These are phyloP conservation scores for Yamadazyma paraphyllophila DNA, from an alignment of 805 yeast species.

Conservation along the genomic window DNA sequence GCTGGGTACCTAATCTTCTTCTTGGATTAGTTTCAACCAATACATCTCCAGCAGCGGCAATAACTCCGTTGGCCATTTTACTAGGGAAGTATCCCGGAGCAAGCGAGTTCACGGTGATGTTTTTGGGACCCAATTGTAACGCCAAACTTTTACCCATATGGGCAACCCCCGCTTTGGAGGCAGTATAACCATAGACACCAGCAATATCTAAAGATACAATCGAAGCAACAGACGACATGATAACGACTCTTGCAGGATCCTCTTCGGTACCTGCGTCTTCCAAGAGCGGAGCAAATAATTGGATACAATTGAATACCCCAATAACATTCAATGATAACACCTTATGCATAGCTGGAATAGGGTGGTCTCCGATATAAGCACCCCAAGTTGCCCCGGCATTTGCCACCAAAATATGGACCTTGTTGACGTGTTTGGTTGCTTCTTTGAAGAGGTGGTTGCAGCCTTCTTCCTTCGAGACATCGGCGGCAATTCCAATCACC, in stretches of 20 bases:
- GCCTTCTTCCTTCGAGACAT: constrained; percentile 51
- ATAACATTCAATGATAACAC: constrained; percentile 62
- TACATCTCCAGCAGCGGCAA: constrained; percentile 48
- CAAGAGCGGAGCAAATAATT: constrained; percentile 58
- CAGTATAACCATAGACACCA: constrained; percentile 68
- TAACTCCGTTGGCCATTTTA: constrained; percentile 67
- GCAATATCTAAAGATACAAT: constrained; percentile 37
- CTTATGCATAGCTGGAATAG: constrained; percentile 59
- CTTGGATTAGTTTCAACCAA: constrained; percentile 56
- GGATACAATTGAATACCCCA: constrained; percentile 67
- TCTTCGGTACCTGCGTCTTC: constrained; percentile 47
- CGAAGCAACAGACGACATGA: constrained; percentile 68
- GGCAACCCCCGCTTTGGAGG: constrained; percentile 73
- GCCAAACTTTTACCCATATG: constrained; percentile 67
- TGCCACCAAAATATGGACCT: constrained; percentile 64
- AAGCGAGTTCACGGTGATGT: constrained; percentile 65
- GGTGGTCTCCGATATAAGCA: constrained; percentile 57
- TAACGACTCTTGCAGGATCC: constrained; percentile 63
- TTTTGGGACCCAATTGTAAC: constrained; percentile 60
- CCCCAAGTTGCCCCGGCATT: constrained; percentile 87
- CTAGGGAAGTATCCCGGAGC: constrained; percentile 81
- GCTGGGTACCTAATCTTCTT: constrained; percentile 58
- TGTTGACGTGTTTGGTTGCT: constrained; percentile 37
- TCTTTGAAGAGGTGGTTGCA: constrained; percentile 42
- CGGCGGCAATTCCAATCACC: constrained; percentile 52